Conservation (phyloP, 2,329 filamentous ascomycete species). For the Exophiala sp. region DNA sequence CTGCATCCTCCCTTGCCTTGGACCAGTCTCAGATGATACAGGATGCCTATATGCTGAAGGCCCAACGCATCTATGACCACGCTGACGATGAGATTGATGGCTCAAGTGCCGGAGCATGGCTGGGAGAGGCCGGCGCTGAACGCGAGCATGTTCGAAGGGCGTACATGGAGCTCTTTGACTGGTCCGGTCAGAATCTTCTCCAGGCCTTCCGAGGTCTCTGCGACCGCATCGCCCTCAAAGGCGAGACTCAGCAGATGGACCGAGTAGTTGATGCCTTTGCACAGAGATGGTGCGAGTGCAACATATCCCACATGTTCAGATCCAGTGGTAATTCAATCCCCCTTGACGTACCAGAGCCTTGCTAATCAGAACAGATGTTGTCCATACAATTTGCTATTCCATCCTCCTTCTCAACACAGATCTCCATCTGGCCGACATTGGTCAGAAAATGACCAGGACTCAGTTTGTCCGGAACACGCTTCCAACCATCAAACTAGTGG, state of each 20-base stretch:
- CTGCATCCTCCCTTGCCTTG: slow-evolving; percentile 6
- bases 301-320: slow-evolving; percentile 89
- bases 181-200: slow-evolving; percentile 72
- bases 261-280: slow-evolving; percentile 87
- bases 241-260: slow-evolving; percentile 94
- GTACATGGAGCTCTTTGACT: slow-evolving; percentile 92
- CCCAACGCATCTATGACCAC: slow-evolving; percentile 76
- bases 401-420: slow-evolving; percentile 94
- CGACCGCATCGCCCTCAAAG: slow-evolving; percentile 71
- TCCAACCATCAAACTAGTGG: slow-evolving; percentile 74
- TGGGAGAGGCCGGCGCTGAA: slow-evolving; percentile 62
- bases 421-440: slow-evolving; percentile 88
- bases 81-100: slow-evolving; percentile 74
- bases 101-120: slow-evolving; percentile 75
- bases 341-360: background rate
- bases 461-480: slow-evolving; percentile 97
- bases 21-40: slow-evolving; percentile 1
- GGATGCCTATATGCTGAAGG: slow-evolving; percentile 50
- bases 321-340: slow-evolving; percentile 57
- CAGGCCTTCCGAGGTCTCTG: slow-evolving; percentile 74
- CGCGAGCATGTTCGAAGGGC: slow-evolving; percentile 57
- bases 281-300: slow-evolving; percentile 86
- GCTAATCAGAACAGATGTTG: slow-evolving; percentile 60
- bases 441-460: slow-evolving; percentile 88
- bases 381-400: slow-evolving; percentile 96